Base-by-base conservation (phyloP, 2,329 filamentous ascomycete species). In the Ascocoryne sarcoides region DNA sequence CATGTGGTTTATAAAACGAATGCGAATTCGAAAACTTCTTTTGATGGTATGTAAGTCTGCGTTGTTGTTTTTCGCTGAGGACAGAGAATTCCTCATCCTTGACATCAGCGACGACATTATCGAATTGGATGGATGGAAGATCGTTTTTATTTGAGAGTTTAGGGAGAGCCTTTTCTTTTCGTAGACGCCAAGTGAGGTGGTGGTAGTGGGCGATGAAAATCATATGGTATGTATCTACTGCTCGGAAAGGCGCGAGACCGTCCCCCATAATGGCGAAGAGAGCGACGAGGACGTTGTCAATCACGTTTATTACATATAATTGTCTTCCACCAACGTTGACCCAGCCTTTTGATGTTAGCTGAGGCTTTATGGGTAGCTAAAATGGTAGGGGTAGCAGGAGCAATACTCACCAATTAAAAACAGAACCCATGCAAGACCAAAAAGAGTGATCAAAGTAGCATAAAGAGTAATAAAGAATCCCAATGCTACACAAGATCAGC, bases 1-100 rank as follows among this genome's bases (percentile, higher is more conserved):
- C 86, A 60, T 93, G 82, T 0, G 86, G 85, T 54, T 89, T 89
- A 68, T 93, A 93, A 61, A 90, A 93, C 4, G 83, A 88, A 59
- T 93, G 86, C 0, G 82, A 87, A 51, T 82, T 86, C 56, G 82
- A 73, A 55, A 92, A 83, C 55, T 89, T 90, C 50, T 69, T 72
- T 56, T 89, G 82, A 55, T 93, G 86, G 57, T 92, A 80, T 37
- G 79, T 70, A 8, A 93, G 70, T 36, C 72, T 75, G 44, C 71
- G 70, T 55, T 88, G 82, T 58, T 92, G 82, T 44, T 72, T 63
- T 4, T 66, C 65, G 0, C 68, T 78, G 2, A 92, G 67, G 3
- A 86, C 80, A 0, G 76, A 76, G 47, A 68, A 73, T 52, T 79
- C 71, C n/a, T 45, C 42, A 31, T 51, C 45, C 15, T 50, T 48